Evolutionary conservation across 768 basidiomycete genomes (phyloP).

Genomic region (Hemileccinum rubropunctum): DNA sequence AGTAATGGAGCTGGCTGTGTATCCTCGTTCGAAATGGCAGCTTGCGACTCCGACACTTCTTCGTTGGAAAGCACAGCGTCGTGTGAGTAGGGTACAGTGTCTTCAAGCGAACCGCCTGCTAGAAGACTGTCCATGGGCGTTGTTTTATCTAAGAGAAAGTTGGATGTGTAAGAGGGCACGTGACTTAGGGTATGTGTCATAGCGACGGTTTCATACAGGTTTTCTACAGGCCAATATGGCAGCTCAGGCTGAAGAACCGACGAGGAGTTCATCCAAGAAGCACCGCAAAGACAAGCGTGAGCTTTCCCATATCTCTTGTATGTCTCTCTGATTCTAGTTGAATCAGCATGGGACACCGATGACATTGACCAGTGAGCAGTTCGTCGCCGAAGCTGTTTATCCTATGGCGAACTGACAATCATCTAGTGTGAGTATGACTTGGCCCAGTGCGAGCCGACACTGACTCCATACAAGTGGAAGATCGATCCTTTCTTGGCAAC

Average conservation of each 20-base stretch:
- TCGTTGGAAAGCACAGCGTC: slow-evolving; percentile 56
- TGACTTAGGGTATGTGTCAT: slow-evolving; percentile 7
- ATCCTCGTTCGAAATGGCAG: slow-evolving; percentile 30
- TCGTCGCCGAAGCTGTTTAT: slow-evolving; percentile 2
- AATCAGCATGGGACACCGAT: slow-evolving; percentile 95
- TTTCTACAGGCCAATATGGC: slow-evolving; percentile 18
- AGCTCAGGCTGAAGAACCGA: slow-evolving; percentile 31
- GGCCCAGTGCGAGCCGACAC: not conserved
- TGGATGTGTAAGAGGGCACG: slow-evolving; percentile 8
- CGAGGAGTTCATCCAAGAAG: slow-evolving; percentile 79
- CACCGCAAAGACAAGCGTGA: slow-evolving; percentile 94
- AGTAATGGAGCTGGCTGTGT: slow-evolving; percentile 40
- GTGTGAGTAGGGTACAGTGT: slow-evolving; percentile 43
- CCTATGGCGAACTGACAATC: not conserved
- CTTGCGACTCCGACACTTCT: slow-evolving; percentile 39
- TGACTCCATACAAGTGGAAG: slow-evolving; percentile 66
- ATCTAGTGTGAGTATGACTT: slow-evolving; percentile 41
- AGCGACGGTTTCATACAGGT: no score
- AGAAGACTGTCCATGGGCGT: slow-evolving; percentile 48
- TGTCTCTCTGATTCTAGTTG: slow-evolving; percentile 16
- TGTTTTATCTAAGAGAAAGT: slow-evolving; percentile 1
- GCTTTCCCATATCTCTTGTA: slow-evolving; percentile 26
- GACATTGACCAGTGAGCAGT: slow-evolving; percentile 94
- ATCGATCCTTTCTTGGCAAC: slow-evolving; percentile 70
- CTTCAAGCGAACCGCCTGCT: slow-evolving; percentile 34